Evolutionary conservation across 306 rosid genomes (phyloP).

Genomic region (Acmispon strigosus): DNA sequence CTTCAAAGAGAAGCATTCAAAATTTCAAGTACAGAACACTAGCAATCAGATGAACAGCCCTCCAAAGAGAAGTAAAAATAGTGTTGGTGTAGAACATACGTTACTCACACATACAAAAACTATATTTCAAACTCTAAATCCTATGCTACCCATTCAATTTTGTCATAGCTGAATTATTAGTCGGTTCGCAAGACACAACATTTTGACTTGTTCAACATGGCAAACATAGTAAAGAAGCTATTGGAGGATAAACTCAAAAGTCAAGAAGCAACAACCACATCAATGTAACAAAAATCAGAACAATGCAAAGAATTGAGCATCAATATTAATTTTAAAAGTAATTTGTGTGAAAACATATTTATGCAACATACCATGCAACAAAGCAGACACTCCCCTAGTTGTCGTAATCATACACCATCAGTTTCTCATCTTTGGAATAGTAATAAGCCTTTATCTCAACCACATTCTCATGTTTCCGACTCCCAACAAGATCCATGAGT

Average conservation of each 20-base stretch:
- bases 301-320: background rate
- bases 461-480: slow-evolving; percentile 75
- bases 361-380: slow-evolving; percentile 68
- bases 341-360: background rate
- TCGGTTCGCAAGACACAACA: background rate
- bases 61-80: background rate
- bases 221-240: background rate
- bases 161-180: background rate
- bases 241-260: background rate
- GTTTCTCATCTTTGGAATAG: slow-evolving; percentile 28
- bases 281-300: background rate
- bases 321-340: background rate
- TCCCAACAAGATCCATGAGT: slow-evolving; percentile 72
- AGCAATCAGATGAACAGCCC: background rate
- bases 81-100: background rate
- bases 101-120: background rate
- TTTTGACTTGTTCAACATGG: background rate
- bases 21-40: background rate
- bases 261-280: background rate
- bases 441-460: slow-evolving; percentile 70
- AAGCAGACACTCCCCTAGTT: slow-evolving; percentile 64
- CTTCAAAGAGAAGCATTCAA: background rate
- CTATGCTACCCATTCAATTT: background rate
- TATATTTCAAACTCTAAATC: background rate
- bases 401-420: slow-evolving; percentile 45